A percentile compares a stretch with the other conserved stretches of the same genome.
Evolutionary conservation across 805 yeast genomes (phyloP).

Genomic region (Torulaspora microellipsoides): DNA sequence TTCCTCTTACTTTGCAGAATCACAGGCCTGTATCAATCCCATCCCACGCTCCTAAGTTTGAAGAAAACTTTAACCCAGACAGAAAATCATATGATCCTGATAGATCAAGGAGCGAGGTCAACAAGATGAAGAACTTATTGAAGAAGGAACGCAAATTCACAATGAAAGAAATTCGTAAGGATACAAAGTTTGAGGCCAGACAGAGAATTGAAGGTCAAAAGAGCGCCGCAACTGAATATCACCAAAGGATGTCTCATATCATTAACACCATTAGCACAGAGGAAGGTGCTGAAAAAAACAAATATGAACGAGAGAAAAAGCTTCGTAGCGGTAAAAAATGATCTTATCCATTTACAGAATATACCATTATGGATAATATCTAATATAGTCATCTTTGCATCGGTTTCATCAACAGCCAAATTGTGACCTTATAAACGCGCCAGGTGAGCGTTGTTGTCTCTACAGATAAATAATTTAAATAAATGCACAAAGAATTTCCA

Average conservation of each 20-base stretch:
- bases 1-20: slow-evolving; percentile 73
- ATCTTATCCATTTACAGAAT: not conserved
- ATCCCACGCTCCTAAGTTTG: slow-evolving; percentile 84
- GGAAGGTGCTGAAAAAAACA: slow-evolving; percentile 93
- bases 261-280: slow-evolving; percentile 84
- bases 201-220: slow-evolving; percentile 79
- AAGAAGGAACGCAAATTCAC: slow-evolving; percentile 90
- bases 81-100: slow-evolving; percentile 87
- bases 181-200: slow-evolving; percentile 79
- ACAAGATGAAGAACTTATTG: slow-evolving; percentile 75
- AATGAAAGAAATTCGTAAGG: slow-evolving; percentile 85
- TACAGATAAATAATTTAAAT: not conserved
- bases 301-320: slow-evolving; percentile 81
- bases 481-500: no score
- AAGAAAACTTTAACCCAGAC: slow-evolving; percentile 94
- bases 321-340: slow-evolving; percentile 46
- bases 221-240: slow-evolving; percentile 70
- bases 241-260: slow-evolving; percentile 82
- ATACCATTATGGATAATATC: no score
- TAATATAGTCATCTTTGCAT: not conserved
- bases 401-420: not conserved
- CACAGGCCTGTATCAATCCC: slow-evolving; percentile 84
- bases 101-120: slow-evolving; percentile 72
- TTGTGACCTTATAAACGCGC: no score
- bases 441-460: no score